Base-by-base conservation (phyloP, 2,329 filamentous ascomycete genomes). In the Westerdykella ornata region DNA sequence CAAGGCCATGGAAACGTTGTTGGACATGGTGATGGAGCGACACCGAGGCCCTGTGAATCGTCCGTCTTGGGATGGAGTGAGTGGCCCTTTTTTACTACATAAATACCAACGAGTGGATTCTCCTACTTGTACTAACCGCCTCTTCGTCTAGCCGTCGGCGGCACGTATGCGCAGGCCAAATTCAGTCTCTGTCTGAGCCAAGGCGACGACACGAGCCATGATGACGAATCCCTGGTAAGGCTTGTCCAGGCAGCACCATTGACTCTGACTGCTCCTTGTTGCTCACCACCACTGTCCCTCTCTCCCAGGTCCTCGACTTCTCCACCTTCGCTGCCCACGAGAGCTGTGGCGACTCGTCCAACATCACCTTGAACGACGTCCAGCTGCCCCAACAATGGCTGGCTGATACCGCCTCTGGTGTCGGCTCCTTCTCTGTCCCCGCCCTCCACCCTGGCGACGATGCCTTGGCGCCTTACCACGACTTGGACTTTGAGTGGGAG, bases 131-230 rank as follows among this genome's bases (percentile, higher is more conserved):
- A n/a, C n/a, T n/a, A n/a, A n/a, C n/a, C n/a, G n/a, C n/a, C n/a
- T n/a, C n/a, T n/a, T 31, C 8, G 32, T 19, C 41, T 41, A 66
- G 62, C 63, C 39, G 40, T 58, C 40, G 60, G 59, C 36, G 53
- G 61, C 37, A 54, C 51, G 41, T 62, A 63, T 55, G 60, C 60
- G 39, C 57, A 66, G 59, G 67, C 68, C 43, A 68, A 62, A 37
- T 70, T 72, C 60, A 59, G 55, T 38, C 55, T 72, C 44, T 71
- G 65, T 67, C 67, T 67, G 66, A 60, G 65, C 66, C 45, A 44
- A 49, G 45, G 50, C 48, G 56, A n/a, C n/a, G n/a, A 62, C 57
- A 60, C 57, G 53, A 52, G 52, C 56, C 55, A 54, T 47, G 59
- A 61, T 67, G 65, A 68, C 65, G 65, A 67, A 50, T 59, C 65